Base-by-base conservation (phyloP, 192 early-diverging fungal genomes). In the Glomus cerebriforme region DNA sequence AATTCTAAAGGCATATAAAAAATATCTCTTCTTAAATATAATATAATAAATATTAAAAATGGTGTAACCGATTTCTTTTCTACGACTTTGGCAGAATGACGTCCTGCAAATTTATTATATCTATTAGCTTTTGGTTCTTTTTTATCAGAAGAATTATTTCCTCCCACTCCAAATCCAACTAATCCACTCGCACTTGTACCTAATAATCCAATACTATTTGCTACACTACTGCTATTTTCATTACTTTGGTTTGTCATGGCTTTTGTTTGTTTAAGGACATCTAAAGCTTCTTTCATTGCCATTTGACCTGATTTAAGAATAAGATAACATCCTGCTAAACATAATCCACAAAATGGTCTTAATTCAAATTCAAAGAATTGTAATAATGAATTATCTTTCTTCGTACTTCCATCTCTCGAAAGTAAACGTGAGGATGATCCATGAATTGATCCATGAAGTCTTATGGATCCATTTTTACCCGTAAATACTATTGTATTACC, bases 81-180 rank as follows among this genome's bases (percentile, higher is more conserved):
- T 29, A 85, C 69, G 26, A 74, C 79, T 75, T 81, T 83, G 22
- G 82, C 68, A 37, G 81, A 81, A 27, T 85, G 80, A 35, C 82
- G 82, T 80, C 82, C 79, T 1, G 84, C 82, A 79, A 85, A 85
- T 79, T 85, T 85, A 59, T 85, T 85, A 67, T 83, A 85, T 6
- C 84, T 78, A 74, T 82, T 85, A 7, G 82, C 63, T 73, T 73
- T 54, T 2, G 8, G 27, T 22, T 68, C 63, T 34, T 49, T 65
- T 84, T 80, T 78, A 63, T 84, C 79, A 62, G 80, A 80, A 59
- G 70, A 59, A 39, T 54, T 54, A 7, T 7, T 54, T 54, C 77
- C 75, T 0, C 78, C 65, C 4, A 63, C 37, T 39, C 73, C 60
- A 17, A 79, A 84, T 60, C 83, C 75, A 12, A 43, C 69, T 15